Conservation (phyloP, 192 early-diverging fungal species). For the Coemansia sp. region DNA sequence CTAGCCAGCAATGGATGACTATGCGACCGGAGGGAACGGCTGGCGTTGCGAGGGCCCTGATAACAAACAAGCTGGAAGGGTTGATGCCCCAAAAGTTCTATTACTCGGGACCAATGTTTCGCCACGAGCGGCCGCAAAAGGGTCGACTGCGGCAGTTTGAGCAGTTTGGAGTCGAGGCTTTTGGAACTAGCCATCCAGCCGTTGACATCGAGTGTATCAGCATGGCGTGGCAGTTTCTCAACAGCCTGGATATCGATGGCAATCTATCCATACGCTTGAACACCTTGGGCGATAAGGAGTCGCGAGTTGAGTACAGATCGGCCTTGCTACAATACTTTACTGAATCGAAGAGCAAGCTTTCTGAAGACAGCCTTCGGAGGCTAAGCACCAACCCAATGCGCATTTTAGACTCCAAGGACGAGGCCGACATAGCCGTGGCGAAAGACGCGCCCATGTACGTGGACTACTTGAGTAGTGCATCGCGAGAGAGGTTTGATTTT, state of each 20-base stretch:
- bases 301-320: slow-evolving; percentile 39
- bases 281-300: slow-evolving; percentile 34
- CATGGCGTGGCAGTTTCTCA: slow-evolving; percentile 53
- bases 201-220: slow-evolving; percentile 63
- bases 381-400: slow-evolving; percentile 61
- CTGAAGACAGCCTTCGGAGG: slow-evolving; percentile 54
- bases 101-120: slow-evolving; percentile 68
- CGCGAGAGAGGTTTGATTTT: slow-evolving; percentile 50
- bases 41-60: slow-evolving; percentile 31
- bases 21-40: slow-evolving; percentile 73
- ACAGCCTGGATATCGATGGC: slow-evolving; percentile 27
- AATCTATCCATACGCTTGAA: slow-evolving; percentile 31
- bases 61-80: slow-evolving; percentile 48
- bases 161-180: slow-evolving; percentile 65
- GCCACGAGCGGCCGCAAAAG: slow-evolving; percentile 69
- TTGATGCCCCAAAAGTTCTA: slow-evolving; percentile 57
- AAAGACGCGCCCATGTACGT: slow-evolving; percentile 41
- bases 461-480: slow-evolving; percentile 44
- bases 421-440: slow-evolving; percentile 48
- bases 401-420: slow-evolving; percentile 63
- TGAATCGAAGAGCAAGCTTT: slow-evolving; percentile 32
- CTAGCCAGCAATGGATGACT: slow-evolving; percentile 57
- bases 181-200: slow-evolving; percentile 55
- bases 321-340: slow-evolving; percentile 55
- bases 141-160: slow-evolving; percentile 71